Evolutionary conservation across 2,329 filamentous ascomycete species (phyloP).

Genomic region (Talaromyces marneffei): DNA sequence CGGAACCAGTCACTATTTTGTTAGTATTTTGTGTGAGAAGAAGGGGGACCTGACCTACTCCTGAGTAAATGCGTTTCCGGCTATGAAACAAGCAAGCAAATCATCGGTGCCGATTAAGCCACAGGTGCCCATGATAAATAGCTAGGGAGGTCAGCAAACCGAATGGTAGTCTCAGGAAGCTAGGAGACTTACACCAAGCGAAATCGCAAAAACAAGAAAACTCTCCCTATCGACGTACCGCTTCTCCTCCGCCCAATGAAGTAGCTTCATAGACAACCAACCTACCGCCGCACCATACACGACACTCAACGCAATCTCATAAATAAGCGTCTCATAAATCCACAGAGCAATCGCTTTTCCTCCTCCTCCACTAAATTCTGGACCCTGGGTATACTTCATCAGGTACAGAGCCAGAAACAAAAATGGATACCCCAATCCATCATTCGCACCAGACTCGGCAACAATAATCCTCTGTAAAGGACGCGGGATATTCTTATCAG

Average conservation of each 20-base stretch:
- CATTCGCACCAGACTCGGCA: conserved; percentile 80
- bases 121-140: conserved; percentile 82
- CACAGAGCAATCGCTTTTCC: conserved; percentile 67
- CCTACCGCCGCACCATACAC: conserved; percentile 72
- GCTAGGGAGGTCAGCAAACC: conserved; percentile 28
- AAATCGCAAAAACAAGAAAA: conserved; percentile 80
- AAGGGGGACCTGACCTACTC: conserved; percentile 47
- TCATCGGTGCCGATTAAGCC: conserved; percentile 85
- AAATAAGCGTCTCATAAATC: conserved; percentile 81
- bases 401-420: conserved; percentile 78
- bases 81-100: conserved; percentile 85
- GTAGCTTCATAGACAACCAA: conserved; percentile 72
- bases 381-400: conserved; percentile 65
- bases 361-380: conserved; percentile 53
- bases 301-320: conserved; percentile 72
- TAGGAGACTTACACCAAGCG: conserved; percentile 58
- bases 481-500: conserved; percentile 80
- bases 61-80: conserved; percentile 85
- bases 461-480: conserved; percentile 74
- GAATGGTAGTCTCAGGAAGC: neutral
- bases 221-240: conserved; percentile 81
- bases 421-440: conserved; percentile 84
- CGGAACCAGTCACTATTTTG: conserved; percentile 76
- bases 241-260: conserved; percentile 77
- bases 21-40: neutral